Conservation (phyloP, 257 asterid genomes). For the Forsythia suspensa region DNA sequence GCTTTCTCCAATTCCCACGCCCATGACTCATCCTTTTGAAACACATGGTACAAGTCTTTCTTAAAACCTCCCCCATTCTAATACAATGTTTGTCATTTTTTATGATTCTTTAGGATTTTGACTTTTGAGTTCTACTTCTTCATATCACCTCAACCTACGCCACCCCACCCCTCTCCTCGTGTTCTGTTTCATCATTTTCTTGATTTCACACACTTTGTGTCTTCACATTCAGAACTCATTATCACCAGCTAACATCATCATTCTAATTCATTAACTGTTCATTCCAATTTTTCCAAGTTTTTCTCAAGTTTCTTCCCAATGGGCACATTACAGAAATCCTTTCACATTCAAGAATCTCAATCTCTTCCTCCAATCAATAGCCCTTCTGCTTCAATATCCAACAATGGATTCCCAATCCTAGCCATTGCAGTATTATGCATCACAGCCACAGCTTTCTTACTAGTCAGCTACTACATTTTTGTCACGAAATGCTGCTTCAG, state of each 20-base stretch:
- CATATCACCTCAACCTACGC: constrained; percentile 4
- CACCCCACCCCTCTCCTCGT: neutral
- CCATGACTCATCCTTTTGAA: constrained; percentile 50
- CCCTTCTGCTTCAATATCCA: constrained; percentile 42
- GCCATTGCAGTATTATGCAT: constrained; percentile 69
- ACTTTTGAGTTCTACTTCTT: constrained; percentile 39
- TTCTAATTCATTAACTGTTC: constrained; percentile 17
- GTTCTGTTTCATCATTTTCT: constrained; percentile 10
- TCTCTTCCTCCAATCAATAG: constrained; percentile 33
- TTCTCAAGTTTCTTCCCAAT: constrained; percentile 11
- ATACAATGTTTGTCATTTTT: constrained; percentile 21
- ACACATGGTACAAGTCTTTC: constrained; percentile 39
- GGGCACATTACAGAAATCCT: constrained; percentile 28
- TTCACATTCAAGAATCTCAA: constrained; percentile 29
- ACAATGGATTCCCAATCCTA: constrained; percentile 66
- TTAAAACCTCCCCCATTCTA: constrained; percentile 29
- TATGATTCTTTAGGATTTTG: constrained; percentile 17
- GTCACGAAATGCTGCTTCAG: constrained; percentile 70
- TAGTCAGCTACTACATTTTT: constrained; percentile 68
- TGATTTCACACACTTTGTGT: constrained; percentile 1
- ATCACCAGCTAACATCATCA: constrained; percentile 27
- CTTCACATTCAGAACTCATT: neutral
- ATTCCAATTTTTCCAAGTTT: neutral
- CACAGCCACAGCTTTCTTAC: constrained; percentile 56
- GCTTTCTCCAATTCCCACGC: constrained; percentile 33